phyloP scores from a whole-genome alignment of 768 basidiomycete species.

The Rhizopogon vulgaris region DNA sequence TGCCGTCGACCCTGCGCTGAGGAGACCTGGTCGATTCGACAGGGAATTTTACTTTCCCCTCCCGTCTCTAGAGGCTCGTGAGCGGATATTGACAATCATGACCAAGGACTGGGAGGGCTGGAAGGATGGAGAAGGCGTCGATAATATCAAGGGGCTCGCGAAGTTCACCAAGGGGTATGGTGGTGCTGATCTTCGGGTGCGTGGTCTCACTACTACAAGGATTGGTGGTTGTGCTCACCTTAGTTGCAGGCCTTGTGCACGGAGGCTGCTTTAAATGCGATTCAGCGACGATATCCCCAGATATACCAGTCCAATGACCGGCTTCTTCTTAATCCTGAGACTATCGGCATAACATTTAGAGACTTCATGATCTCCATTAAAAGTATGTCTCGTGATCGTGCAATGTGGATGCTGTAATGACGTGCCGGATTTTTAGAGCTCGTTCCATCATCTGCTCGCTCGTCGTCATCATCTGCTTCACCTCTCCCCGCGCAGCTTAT shows the following conservation, averaged over 20 bases:
- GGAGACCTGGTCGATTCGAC: conserved; percentile 94
- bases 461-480: conserved; percentile 78
- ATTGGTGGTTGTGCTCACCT: conserved; percentile 2
- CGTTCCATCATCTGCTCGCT: conserved; percentile 91
- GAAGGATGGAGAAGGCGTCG: conserved; percentile 45
- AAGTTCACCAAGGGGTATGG: conserved; percentile 95
- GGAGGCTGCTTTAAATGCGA: conserved; percentile 93
- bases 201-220: conserved; percentile 20
- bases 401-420: not conserved
- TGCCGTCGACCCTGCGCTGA: conserved; percentile 92
- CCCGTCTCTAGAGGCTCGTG: conserved; percentile 76
- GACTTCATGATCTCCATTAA: conserved; percentile 82
- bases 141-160: conserved; percentile 61
- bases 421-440: conserved; percentile 41
- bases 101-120: conserved; percentile 87
- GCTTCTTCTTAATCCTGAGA: conserved; percentile 76
- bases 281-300: conserved; percentile 94
- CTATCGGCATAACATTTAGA: conserved; percentile 12
- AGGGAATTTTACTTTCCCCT: conserved; percentile 97
- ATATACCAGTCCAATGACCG: conserved; percentile 92
- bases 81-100: conserved; percentile 87
- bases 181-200: conserved; percentile 89
- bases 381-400: conserved; percentile 45
- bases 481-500: conserved; percentile 81
- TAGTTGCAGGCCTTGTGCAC: conserved; percentile 81